These are phyloP conservation scores for Naganishia sp. DNA, from an alignment of 1,284 basidiomycete genomes.

Conservation along the genomic window DNA sequence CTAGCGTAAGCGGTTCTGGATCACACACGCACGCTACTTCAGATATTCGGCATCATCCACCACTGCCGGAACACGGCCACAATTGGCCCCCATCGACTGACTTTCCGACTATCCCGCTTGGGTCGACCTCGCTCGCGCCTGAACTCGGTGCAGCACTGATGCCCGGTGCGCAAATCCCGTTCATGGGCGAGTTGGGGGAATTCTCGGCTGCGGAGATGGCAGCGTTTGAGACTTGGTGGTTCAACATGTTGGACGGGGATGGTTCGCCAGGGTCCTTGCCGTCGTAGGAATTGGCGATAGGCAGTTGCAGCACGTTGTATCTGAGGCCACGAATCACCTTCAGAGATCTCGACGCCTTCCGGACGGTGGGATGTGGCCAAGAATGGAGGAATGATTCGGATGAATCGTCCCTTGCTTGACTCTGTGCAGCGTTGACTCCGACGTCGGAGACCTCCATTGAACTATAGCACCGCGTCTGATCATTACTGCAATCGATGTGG, in stretches of 20 bases:
- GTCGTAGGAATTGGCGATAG: too few relatives aligned
- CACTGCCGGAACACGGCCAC: background rate
- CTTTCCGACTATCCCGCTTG: background rate
- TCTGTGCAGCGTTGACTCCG: too few relatives aligned
- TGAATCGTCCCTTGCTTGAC: too few relatives aligned
- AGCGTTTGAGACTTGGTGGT: slow-evolving; percentile 28
- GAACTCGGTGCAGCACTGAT: background rate
- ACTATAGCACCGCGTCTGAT: too few relatives aligned
- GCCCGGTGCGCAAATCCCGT: background rate
- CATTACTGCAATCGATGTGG: too few relatives aligned
- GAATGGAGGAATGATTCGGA: too few relatives aligned
- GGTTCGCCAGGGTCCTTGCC: slow-evolving; percentile 2
- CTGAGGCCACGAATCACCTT: too few relatives aligned
- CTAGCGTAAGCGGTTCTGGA: background rate
- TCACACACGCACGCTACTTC: background rate
- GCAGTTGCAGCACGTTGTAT: too few relatives aligned
- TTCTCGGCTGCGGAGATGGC: slow-evolving; percentile 17
- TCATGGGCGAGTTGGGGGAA: slow-evolving; percentile 18
- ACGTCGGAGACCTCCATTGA: too few relatives aligned
- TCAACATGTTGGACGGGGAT: slow-evolving; percentile 18
- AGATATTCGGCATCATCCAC: background rate
- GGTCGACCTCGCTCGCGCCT: background rate
- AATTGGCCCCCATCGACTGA: background rate
- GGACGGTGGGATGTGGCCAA: too few relatives aligned
- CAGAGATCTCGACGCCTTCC: too few relatives aligned